Percentiles rank a stretch among this genome's conserved stretches.
These are phyloP conservation scores for Sonneratia alba DNA, from an alignment of 345 rosid species.

Conservation along the genomic window DNA sequence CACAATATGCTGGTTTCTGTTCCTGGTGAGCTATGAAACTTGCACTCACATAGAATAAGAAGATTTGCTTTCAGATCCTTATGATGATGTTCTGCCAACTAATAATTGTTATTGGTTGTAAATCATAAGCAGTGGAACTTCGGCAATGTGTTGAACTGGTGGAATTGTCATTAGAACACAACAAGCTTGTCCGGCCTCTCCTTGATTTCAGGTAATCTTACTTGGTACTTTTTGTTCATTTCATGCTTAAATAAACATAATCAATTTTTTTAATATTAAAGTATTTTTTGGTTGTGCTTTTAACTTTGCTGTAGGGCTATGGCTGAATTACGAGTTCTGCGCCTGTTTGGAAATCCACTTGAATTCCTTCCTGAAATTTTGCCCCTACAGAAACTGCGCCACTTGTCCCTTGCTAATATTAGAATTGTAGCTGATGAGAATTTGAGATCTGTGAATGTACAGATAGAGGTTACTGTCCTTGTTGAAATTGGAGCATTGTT, in stretches of 20 bases:
- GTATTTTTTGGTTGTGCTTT: constrained; percentile 24
- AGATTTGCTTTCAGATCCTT: constrained; percentile 1
- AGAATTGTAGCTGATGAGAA: constrained; percentile 88
- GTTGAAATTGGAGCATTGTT: constrained; percentile 1
- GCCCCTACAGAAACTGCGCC: constrained; percentile 80
- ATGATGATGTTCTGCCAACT: constrained; percentile 4
- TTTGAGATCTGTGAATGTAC: constrained; percentile 79
- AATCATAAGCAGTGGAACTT: constrained; percentile 64
- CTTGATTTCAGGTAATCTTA: constrained; percentile 91
- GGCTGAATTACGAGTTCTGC: constrained; percentile 72
- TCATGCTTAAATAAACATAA: not conserved
- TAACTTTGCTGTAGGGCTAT: constrained; percentile 68
- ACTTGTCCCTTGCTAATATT: constrained; percentile 85
- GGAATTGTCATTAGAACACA: constrained; percentile 91
- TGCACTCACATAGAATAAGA: not conserved
- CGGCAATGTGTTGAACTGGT: constrained; percentile 73
- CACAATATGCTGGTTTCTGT: constrained; percentile 73
- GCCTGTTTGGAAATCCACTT: constrained; percentile 93
- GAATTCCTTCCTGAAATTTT: constrained; percentile 97
- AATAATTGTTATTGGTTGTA: constrained; percentile 18
- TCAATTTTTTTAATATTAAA: not conserved
- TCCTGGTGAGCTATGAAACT: constrained; percentile 53
- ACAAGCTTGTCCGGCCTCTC: constrained; percentile 90
- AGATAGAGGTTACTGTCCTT: constrained; percentile 63
- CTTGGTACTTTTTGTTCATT: not conserved